phyloP scores from a whole-genome alignment of 208 protist species.

The Porcisia hertigi region DNA sequence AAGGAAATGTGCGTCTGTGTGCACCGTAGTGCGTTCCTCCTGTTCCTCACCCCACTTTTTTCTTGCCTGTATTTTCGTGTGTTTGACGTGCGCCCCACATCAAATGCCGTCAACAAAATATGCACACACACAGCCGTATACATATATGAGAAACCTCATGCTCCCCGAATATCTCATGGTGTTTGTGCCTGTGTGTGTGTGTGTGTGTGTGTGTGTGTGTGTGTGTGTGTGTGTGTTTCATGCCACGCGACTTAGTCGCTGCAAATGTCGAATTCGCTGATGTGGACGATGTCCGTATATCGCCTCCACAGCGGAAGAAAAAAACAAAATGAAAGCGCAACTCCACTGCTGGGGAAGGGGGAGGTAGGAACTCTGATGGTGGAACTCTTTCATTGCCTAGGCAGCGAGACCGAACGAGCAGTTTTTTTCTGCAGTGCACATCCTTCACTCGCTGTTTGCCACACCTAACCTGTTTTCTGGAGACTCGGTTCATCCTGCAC shows the following conservation, averaged over 20 bases:
- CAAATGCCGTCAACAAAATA: no score
- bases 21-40: no score
- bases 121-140: no score
- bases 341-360: not conserved
- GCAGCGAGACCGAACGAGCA: not conserved
- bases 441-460: not conserved
- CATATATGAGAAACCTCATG: no score
- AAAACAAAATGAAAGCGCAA: not conserved
- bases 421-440: not conserved
- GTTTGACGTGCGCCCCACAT: no score
- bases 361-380: not conserved
- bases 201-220: no score
- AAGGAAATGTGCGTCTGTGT: no score
- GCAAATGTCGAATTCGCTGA: not conserved
- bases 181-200: no score
- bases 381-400: not conserved
- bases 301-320: not conserved
- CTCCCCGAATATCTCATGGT: no score
- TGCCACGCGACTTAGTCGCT: not conserved
- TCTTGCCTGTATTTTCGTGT: no score
- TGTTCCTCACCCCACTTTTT: no score
- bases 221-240: not conserved
- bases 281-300: not conserved
- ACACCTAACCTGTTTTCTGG: not conserved
- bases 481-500: not conserved